Conservation (phyloP, 1,284 basidiomycete genomes). For the Sanguinoderma infundibulare region DNA sequence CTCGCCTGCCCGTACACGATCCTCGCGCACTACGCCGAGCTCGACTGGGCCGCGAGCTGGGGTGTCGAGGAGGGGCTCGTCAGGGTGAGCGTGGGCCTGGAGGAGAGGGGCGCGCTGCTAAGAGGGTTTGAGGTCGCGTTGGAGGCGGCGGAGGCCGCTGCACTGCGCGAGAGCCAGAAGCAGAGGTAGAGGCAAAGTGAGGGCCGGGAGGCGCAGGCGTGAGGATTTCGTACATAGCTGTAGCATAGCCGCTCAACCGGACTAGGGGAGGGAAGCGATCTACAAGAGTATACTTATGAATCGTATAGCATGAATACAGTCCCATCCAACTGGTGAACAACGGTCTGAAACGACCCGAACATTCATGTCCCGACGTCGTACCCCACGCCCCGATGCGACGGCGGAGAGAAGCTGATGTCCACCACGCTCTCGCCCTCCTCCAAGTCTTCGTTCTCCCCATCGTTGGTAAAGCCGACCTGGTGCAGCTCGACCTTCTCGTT, state of each 20-base stretch:
- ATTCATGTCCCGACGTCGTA: conserved; percentile 22
- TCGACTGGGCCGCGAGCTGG: conserved; percentile 90
- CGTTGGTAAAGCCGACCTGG: not conserved
- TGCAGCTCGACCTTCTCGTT: conserved; percentile 30
- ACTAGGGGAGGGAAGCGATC: not conserved
- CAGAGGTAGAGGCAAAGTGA: not conserved
- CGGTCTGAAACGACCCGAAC: too few species aligned
- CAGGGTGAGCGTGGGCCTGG: conserved; percentile 90
- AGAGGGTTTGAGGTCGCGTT: conserved; percentile 71
- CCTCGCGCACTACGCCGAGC: conserved; percentile 89
- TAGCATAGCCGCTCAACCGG: conserved; percentile 12
- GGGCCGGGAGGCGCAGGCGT: not conserved
- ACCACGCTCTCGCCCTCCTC: conserved; percentile 13
- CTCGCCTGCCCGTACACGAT: conserved; percentile 93
- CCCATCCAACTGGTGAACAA: conserved; percentile 21
- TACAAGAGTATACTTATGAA: conserved; percentile 2
- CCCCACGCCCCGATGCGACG: conserved; percentile 13
- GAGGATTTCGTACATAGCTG: not conserved
- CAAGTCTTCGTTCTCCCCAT: not conserved
- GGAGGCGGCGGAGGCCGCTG: conserved; percentile 60
- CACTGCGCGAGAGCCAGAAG: conserved; percentile 5
- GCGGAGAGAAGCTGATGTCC: conserved; percentile 20
- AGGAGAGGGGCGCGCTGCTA: conserved; percentile 70
- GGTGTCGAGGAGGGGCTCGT: conserved; percentile 90
- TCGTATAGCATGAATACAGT: conserved; percentile 18